Evolutionary conservation across 73 alveolate species (phyloP).

Genomic region (Paramecium caudatum): DNA sequence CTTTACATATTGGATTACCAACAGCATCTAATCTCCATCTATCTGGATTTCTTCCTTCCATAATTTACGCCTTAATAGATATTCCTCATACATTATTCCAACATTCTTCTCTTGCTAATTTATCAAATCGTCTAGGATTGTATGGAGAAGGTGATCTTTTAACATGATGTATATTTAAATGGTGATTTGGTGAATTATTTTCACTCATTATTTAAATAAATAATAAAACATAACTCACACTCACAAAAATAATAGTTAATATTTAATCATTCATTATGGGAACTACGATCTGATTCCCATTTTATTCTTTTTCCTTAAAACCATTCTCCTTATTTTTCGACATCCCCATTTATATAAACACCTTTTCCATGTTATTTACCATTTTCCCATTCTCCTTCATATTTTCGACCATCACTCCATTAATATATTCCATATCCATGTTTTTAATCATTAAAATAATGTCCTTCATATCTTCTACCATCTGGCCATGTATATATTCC

Average conservation of each 20-base stretch:
- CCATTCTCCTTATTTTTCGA: constrained; percentile 24
- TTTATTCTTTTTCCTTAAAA: constrained; percentile 25
- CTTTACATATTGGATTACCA: constrained; percentile 93
- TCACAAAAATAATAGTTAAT: too few relatives aligned
- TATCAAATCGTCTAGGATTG: constrained; percentile 49
- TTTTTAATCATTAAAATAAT: constrained; percentile 88
- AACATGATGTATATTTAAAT: neutral
- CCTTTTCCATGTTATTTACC: constrained; percentile 80
- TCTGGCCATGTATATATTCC: constrained; percentile 80
- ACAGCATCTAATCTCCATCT: constrained; percentile 98
- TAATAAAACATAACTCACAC: too few relatives aligned
- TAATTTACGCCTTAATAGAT: constrained; percentile 75
- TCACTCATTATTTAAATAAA: neutral
- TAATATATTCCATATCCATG: constrained; percentile 82
- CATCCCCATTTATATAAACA: neutral
- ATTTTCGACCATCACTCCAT: constrained; percentile 64
- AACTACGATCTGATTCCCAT: constrained; percentile 49
- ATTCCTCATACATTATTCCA: constrained; percentile 12
- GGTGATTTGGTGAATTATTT: neutral
- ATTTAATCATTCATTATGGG: too few relatives aligned
- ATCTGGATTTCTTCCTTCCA: constrained; percentile 92
- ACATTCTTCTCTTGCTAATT: constrained; percentile 13
- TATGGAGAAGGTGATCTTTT: constrained; percentile 5
- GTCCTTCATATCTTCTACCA: constrained; percentile 85
- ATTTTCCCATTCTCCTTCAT: constrained; percentile 73